These are phyloP conservation scores for Colletotrichum truncatum DNA, from an alignment of 2,329 filamentous ascomycete genomes.

Conservation along the genomic window DNA sequence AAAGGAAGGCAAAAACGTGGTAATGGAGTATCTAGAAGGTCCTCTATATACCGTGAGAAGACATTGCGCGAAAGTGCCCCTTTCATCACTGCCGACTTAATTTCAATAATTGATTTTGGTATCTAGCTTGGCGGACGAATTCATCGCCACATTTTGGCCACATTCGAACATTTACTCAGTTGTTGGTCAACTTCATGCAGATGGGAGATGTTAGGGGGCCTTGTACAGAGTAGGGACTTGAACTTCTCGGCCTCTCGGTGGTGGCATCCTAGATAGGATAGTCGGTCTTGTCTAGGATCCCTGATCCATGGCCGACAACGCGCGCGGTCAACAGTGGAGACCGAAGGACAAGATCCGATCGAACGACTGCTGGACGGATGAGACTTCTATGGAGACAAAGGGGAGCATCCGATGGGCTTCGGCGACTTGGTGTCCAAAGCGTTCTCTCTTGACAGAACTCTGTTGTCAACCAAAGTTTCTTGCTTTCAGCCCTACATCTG, in stretches of 20 bases:
- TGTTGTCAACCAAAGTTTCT: no score
- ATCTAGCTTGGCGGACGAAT: background rate
- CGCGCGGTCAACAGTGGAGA: background rate
- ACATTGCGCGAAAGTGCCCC: background rate
- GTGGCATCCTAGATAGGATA: slow-evolving; percentile 7
- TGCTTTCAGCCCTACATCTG: background rate
- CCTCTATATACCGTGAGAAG: slow-evolving; percentile 6
- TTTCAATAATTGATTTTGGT: background rate
- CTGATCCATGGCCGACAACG: background rate
- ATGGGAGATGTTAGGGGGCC: background rate
- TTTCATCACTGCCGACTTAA: background rate
- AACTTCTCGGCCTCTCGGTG: slow-evolving; percentile 12
- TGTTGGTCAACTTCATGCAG: slow-evolving; percentile 8
- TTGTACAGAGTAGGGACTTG: background rate
- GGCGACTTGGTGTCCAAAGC: background rate
- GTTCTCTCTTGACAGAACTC: background rate
- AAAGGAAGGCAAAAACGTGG: slow-evolving; percentile 1
- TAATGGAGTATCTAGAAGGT: background rate
- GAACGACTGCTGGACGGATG: background rate
- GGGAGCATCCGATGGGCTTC: background rate
- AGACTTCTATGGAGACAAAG: background rate
- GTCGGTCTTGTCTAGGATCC: background rate
- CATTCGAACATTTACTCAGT: background rate
- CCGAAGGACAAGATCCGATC: background rate
- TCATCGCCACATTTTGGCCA: background rate